Base-by-base conservation (phyloP, 129 eudicot genomes). In the Helichrysum umbraculigerum region DNA sequence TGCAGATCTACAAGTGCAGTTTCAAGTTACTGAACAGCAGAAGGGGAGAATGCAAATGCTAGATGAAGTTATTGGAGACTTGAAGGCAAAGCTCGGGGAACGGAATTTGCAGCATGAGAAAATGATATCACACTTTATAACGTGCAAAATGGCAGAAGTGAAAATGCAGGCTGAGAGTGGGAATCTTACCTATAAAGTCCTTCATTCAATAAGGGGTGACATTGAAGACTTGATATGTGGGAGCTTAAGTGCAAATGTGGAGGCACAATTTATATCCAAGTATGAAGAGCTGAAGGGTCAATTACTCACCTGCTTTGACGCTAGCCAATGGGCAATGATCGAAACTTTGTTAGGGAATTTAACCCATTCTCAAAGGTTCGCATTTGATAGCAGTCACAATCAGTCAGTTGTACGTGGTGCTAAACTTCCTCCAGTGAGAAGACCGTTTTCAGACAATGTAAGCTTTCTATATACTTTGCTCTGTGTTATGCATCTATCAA, bases 221-320 rank as follows among this genome's bases (percentile, higher is more conserved):
- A 11, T 47, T 14, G 9, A 47, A 47, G 68, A 59, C 25, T 37
- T 25, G 56, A 59, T 62, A 22, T 37, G 37, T 47, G 28, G 2
- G 68, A 59, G 15, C 66, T 73, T 73, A 25, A 35, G 68, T 56
- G 54, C 7, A 73, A 3, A 61, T 8, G 52, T 22, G 68, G 68
- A 58, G 2, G 57, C 57, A 73, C 16, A 4, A 16, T 37, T 58
- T 59, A 35, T 8, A 15, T 37, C 22, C 37, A 68, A 8, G 57
- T 73, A 73, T 73, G 37, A 59, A 58, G 57, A 2, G 39, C 12
- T 73, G 77, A 73, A 73, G 32, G 5, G 77, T 59, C 7, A 20
- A 17, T 7, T 37, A 1, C 28, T 58, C 41, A 73, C 22, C 68
- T 10, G 4, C 34, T 35, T 73, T 14, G 25, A 73, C 21, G 68